These are phyloP conservation scores for Backusella australiensis DNA, from an alignment of 192 early-diverging fungal species.

Conservation along the genomic window DNA sequence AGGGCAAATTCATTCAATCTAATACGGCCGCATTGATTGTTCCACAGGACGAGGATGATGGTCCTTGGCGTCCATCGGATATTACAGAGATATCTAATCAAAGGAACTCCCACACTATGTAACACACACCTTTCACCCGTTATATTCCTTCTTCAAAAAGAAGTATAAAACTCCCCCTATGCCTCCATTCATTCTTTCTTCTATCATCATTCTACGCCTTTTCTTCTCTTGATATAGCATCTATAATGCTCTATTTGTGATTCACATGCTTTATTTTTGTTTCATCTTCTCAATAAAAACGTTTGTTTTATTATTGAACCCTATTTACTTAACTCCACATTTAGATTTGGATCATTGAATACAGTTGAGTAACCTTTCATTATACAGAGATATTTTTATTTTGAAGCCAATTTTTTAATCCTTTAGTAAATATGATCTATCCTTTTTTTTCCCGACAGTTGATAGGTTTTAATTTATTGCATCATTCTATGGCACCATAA, in stretches of 20 bases:
- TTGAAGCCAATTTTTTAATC: too few species aligned
- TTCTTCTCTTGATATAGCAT: not conserved
- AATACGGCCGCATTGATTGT: conserved; percentile 1
- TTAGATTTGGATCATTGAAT: not conserved
- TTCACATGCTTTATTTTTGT: not conserved
- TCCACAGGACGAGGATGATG: not conserved
- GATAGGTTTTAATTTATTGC: too few species aligned
- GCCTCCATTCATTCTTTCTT: not conserved
- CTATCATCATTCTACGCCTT: not conserved
- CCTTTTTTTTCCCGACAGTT: too few species aligned
- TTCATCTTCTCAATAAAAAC: not conserved
- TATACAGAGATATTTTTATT: not conserved
- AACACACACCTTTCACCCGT: not conserved
- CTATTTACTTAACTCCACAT: not conserved
- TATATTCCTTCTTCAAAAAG: not conserved
- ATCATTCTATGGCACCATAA: too few species aligned
- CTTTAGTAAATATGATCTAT: too few species aligned
- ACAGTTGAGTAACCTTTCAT: not conserved
- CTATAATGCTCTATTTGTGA: not conserved
- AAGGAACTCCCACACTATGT: not conserved
- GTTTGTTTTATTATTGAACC: not conserved
- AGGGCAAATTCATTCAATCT: not conserved
- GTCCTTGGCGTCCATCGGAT: conserved; percentile 2
- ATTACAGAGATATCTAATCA: not conserved
- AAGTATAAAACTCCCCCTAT: not conserved